phyloP scores from a whole-genome alignment of 495 filamentous ascomycete species.

The Choiromyces venosus region DNA sequence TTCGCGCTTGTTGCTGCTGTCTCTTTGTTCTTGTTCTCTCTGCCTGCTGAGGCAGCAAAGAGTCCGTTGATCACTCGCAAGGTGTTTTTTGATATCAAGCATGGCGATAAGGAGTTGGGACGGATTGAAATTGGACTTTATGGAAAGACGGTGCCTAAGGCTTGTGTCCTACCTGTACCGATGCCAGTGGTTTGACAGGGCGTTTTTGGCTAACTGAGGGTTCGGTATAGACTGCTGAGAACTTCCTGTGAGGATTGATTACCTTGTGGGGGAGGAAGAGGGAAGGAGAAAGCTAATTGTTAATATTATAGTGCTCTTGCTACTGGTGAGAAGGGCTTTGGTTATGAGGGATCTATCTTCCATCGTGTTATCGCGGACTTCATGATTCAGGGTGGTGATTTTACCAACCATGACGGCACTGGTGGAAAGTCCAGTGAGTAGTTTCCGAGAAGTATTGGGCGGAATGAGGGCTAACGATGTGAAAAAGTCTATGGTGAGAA shows the following conservation, averaged over 20 bases:
- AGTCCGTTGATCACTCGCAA: constrained; percentile 96
- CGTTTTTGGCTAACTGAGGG: constrained; percentile 20
- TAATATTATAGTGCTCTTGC: constrained; percentile 62
- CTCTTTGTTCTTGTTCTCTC: constrained; percentile 62
- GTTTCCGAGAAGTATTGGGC: neutral
- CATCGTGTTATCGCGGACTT: constrained; percentile 98
- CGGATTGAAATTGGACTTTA: constrained; percentile 91
- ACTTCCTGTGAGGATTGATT: constrained; percentile 63
- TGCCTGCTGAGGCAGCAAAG: constrained; percentile 67
- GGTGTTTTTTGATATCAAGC: constrained; percentile 91
- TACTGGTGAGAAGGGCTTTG: constrained; percentile 94
- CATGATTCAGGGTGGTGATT: constrained; percentile 99
- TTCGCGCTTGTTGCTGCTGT: constrained; percentile 68
- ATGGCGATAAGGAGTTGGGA: constrained; percentile 79
- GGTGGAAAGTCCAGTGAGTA: constrained; percentile 74
- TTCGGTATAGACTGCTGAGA: constrained; percentile 69
- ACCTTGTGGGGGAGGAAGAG: neutral
- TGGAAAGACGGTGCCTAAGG: constrained; percentile 94
- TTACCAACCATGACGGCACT: constrained; percentile 91
- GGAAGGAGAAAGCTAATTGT: neutral
- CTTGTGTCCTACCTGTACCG: constrained; percentile 32
- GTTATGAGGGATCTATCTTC: constrained; percentile 92
- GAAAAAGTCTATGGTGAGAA: constrained; percentile 41
- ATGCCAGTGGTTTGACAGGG: neutral
- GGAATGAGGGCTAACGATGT: constrained; percentile 18